Evolutionary conservation across 306 rosid species (phyloP), one percentile per base, ranked within the genome.

Genomic region (Canavalia gladiata): DNA sequence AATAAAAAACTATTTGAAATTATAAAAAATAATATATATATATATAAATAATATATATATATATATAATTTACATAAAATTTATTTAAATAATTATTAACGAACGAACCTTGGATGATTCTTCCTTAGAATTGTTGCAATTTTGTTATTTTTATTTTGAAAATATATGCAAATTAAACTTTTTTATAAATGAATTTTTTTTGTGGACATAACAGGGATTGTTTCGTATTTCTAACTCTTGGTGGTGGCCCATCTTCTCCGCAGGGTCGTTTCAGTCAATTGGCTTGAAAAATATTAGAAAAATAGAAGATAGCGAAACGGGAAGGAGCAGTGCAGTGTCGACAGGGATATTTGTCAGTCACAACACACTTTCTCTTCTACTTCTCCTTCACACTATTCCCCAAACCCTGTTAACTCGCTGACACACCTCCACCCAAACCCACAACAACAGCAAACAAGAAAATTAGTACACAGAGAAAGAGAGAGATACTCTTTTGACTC

Each of bases 261-360:
- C 1, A 70, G 25, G 75, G 75, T 50, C 7, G 45, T 47, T 70
- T 47, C 46, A 11, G 75, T 70, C 75, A 70, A 47, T 49, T 49
- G 31, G 1, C 2, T 11, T 7, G 50, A 52, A 52, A 72, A 35
- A 35, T 34, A 18, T 11, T 31, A 51, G 59, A 71, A 51, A 71
- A 51, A 71, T 33, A n/a, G 45, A 51, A 13, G 76, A 71, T 71
- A n/a, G 76, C 25, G 76, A 52, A n/a, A 6, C 47, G 43, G 59
- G 37, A 18, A 12, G 2, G 68, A 1, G 68, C 64, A 72, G 58
- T 72, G 76, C 8, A 71, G 69, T 58, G 59, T 13, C 7, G 33
- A 51, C 72, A 72, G n/a, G 58, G 71, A 75, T 75, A 75, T 75
- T 75, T 75, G 80, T 75, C 80, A 75, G 47, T 75, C 18, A 34